A percentile compares a stretch with the other conserved stretches of the same genome.
These are phyloP conservation scores for Termitomyces sp. DNA, from an alignment of 768 basidiomycete species.

Conservation along the genomic window DNA sequence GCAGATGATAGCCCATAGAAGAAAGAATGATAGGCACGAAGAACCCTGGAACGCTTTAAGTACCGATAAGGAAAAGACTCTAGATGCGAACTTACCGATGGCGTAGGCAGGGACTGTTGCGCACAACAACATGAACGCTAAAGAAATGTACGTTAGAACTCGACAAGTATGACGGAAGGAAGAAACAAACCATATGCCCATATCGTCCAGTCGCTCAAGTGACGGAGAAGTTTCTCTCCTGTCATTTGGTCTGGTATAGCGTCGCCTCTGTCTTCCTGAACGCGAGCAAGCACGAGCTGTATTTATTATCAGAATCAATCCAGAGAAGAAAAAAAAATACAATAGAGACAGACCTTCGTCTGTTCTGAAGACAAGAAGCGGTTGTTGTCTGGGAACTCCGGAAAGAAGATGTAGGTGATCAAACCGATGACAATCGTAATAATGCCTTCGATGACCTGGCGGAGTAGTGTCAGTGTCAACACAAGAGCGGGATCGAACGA, in stretches of 20 bases:
- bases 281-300: conserved; percentile 23
- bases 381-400: conserved; percentile 25
- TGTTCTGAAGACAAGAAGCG: conserved; percentile 31
- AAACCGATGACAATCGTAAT: conserved; percentile 22
- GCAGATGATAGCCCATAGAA: conserved; percentile 29
- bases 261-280: conserved; percentile 34
- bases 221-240: conserved; percentile 24
- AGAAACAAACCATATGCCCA: conserved; percentile 30
- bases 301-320: conserved; percentile 2
- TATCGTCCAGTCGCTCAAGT: conserved; percentile 31
- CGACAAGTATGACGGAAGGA: no score
- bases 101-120: conserved; percentile 35
- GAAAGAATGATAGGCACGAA: conserved; percentile 33
- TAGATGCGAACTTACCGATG: conserved; percentile 17
- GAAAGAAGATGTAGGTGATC: conserved; percentile 20
- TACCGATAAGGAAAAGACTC: background rate
- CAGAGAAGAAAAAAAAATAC: conserved; percentile 7
- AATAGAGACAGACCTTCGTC: conserved; percentile 21
- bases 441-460: conserved; percentile 22
- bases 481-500: background rate
- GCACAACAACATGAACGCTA: conserved; percentile 34
- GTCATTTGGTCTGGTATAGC: conserved; percentile 31
- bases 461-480: conserved; percentile 10
- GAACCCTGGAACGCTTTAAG: conserved; percentile 10
- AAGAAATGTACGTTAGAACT: background rate